phyloP scores from a whole-genome alignment of 139 green algal genomes.

The Chlamydomonas schloesseri region DNA sequence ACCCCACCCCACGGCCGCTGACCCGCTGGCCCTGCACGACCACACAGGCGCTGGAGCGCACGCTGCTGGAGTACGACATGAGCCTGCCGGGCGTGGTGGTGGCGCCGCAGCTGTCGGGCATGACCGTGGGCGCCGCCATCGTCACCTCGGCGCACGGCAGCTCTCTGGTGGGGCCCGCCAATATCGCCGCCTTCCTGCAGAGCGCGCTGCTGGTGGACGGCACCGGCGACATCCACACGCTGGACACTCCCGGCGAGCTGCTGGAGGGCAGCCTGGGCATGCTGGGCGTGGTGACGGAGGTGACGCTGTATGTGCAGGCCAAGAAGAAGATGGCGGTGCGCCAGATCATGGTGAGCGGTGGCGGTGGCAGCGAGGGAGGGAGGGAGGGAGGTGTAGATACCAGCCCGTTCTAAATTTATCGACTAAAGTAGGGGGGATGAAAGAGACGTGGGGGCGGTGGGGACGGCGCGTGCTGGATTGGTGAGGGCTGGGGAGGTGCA shows the following conservation, averaged over 20 bases:
- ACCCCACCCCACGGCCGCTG: background rate
- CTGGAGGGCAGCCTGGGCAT: conserved; percentile 57
- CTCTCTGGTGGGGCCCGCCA: conserved; percentile 48
- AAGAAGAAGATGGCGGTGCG: conserved; percentile 52
- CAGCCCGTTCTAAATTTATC: no score
- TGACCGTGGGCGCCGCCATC: conserved; percentile 41
- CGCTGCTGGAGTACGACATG: conserved; percentile 43
- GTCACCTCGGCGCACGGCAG: conserved; percentile 46
- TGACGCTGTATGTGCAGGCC: conserved; percentile 42
- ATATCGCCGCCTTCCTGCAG: conserved; percentile 36
- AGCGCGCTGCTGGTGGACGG: conserved; percentile 54
- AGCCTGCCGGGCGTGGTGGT: conserved; percentile 48
- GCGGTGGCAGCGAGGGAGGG: no score
- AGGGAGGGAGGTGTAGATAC: no score
- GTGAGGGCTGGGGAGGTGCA: no score
- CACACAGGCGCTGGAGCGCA: conserved; percentile 47
- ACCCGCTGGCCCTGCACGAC: background rate
- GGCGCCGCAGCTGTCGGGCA: conserved; percentile 17
- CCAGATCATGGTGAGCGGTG: conserved; percentile 46
- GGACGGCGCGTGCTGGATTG: no score
- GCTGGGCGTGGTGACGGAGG: conserved; percentile 60
- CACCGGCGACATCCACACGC: conserved; percentile 44
- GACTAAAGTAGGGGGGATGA: no score
- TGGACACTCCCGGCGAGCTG: conserved; percentile 43
- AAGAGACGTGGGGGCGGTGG: no score